Evolutionary conservation across 495 filamentous ascomycete genomes (phyloP), one percentile per base, ranked within the genome.

Genomic region (Penicillium silybi): DNA sequence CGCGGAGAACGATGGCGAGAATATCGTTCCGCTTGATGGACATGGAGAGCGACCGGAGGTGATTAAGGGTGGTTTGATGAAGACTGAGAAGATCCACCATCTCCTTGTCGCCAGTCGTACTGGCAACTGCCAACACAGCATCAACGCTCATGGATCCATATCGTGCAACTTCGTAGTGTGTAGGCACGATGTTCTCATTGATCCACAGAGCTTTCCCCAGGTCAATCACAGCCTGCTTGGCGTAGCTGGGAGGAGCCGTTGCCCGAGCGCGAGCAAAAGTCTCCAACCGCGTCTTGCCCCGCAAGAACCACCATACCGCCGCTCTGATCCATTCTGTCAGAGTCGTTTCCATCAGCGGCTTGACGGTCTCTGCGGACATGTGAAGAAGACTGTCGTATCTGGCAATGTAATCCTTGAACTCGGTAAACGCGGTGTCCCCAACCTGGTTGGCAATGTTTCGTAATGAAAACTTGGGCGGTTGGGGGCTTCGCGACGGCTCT

Each of bases 181-280:
- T 58, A 9, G 78, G 73, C 6, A 88, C 73, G 5, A 90, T 77
- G 3, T 84, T 78, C 45, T 85, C 81, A 41, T 83, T 68, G 22
- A 95, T 82, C 91, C 91, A 96, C 61, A 87, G 85, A 0, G 83
- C 77, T 63, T 95, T 96, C 2, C 87, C 85, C 41, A 96, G 73
- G 61, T 95, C 85, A 2, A 92, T 71, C 48, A 90, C 83, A 11
- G 85, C 85, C 68, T 92, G 88, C 51, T 84, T 68, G 16, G 69
- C 69, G 26, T 54, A 56, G 13, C 45, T 55, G 0, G 54, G 57
- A 8, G 60, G 62, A 8, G 50, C 45, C 7, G 62, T 59, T 10
- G 84, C 79, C 7, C 79, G 79, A 29, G 80, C 79, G 48, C 88
- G 79, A 41, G 90, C 83, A 48, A 83, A 77, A 9, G 69, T 70